Conservation (phyloP, 208 protist genomes). For the Naegleria lovaniensis region DNA sequence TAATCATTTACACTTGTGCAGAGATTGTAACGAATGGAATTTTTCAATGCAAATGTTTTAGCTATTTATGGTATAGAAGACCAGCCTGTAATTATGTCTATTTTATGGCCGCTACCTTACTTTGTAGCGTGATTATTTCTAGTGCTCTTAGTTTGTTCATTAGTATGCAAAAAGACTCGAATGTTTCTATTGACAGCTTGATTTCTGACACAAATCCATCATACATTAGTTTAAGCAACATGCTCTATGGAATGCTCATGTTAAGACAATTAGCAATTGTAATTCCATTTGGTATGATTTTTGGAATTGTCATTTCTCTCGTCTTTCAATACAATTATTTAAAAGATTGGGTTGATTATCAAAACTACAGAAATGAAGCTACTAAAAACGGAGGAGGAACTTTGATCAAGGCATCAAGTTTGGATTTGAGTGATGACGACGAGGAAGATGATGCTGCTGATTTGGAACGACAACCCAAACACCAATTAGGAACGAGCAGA, state of each 20-base stretch:
- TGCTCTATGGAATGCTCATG: background rate
- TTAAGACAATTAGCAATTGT: background rate
- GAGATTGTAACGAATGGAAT: background rate
- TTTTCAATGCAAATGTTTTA: conserved; percentile 2
- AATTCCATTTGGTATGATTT: background rate
- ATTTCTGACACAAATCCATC: background rate
- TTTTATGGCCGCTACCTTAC: background rate
- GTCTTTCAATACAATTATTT: conserved; percentile 7
- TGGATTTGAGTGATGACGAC: background rate
- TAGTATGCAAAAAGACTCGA: background rate
- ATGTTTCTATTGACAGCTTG: background rate
- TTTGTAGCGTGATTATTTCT: background rate
- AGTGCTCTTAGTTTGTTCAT: background rate
- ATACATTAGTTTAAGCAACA: background rate
- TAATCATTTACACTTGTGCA: background rate
- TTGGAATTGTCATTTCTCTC: background rate
- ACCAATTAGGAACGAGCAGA: too few relatives aligned
- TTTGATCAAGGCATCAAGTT: background rate
- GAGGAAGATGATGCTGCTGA: background rate
- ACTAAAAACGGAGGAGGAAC: background rate
- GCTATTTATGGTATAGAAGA: background rate
- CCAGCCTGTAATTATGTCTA: background rate
- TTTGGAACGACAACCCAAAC: too few relatives aligned
- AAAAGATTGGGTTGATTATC: background rate
- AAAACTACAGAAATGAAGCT: background rate